Evolutionary conservation across 2,329 filamentous ascomycete genomes (phyloP), one percentile per base, ranked within the genome.

Genomic region (Dothidotthia symphoricarpi): DNA sequence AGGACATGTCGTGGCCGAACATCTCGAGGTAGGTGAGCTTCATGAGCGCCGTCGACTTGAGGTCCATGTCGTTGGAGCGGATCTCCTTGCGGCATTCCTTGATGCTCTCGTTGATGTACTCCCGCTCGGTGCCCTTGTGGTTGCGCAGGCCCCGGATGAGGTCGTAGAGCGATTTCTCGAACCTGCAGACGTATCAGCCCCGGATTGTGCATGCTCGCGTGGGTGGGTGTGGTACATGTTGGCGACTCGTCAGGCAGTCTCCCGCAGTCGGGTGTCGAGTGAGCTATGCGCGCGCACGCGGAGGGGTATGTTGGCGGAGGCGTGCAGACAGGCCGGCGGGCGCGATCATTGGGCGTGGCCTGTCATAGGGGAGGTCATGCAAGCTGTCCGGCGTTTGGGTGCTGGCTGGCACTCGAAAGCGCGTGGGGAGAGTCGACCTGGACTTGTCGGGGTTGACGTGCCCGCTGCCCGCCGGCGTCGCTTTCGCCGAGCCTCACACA

Each of bases 1-100:
- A 98, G 3, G 91, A 96, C 93, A 98, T 98, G 69, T 97, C 93
- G 66, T 97, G 87, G 11, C 93, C 93, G 55, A 97, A 90, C 93
- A 98, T 98, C 67, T 98, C 93, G 51, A 98, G 81, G 67, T 98
- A 98, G 36, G 96, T 85, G 56, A 98, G 79, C 74, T 98, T 98
- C 61, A 98, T 75, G 36, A 98, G 77, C 30, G 93, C 93, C 24
- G 89, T 97, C 14, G 93, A 90, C 75, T 98, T 98, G 69, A 95
- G 79, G 72, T 97, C 90, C 86, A 96, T 93, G 69, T 98, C 93
- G 71, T 91, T 86, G 54, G 86, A 86, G 64, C 85, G 85, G 64
- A 97, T 88, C 69, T 98, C 93, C 61, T 83, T 77, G 57, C 90
- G 88, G 69, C 93, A 98, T 86, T 98, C 93, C 74, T 89, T 90